phyloP scores from a whole-genome alignment of 1,284 basidiomycete genomes.

The Tetrapyrgos nigripes region DNA sequence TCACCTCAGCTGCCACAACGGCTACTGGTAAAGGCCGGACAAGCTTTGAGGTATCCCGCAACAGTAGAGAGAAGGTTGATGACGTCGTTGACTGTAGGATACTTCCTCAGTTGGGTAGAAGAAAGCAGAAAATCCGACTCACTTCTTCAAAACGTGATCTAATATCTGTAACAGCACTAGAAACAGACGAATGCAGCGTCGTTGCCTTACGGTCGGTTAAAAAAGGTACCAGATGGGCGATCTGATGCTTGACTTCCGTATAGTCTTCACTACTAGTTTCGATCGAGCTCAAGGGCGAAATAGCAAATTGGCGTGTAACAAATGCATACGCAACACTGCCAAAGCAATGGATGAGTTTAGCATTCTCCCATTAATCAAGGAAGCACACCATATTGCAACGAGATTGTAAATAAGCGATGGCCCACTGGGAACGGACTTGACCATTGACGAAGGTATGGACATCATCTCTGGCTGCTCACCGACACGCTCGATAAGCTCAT shows the following conservation, averaged over 20 bases:
- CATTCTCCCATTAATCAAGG: neutral
- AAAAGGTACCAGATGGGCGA: slow-evolving; percentile 66
- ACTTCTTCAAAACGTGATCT: slow-evolving; percentile 67
- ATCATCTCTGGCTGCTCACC: slow-evolving; percentile 53
- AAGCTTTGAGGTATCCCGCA: slow-evolving; percentile 58
- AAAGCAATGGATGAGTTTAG: neutral
- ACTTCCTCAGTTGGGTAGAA: slow-evolving; percentile 13
- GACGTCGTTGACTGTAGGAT: slow-evolving; percentile 51
- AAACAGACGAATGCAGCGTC: slow-evolving; percentile 52
- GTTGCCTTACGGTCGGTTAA: slow-evolving; percentile 62
- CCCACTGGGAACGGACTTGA: slow-evolving; percentile 44
- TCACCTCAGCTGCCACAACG: slow-evolving; percentile 24
- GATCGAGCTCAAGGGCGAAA: slow-evolving; percentile 58
- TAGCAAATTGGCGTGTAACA: slow-evolving; percentile 61
- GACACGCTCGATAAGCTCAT: slow-evolving; percentile 26
- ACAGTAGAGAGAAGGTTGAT: slow-evolving; percentile 54
- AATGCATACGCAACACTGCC: slow-evolving; percentile 73
- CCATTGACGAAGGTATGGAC: slow-evolving; percentile 53
- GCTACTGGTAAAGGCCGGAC: slow-evolving; percentile 55
- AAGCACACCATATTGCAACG: slow-evolving; percentile 65
- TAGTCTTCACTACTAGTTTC: slow-evolving; percentile 46
- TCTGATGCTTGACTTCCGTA: slow-evolving; percentile 49
- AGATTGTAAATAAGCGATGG: slow-evolving; percentile 69
- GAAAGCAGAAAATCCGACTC: slow-evolving; percentile 23
- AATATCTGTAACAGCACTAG: slow-evolving; percentile 58